A percentile compares a stretch with the other conserved stretches of the same genome.
Evolutionary conservation across 2,329 filamentous ascomycete species (phyloP).

Genomic region (Zalaria sp.): DNA sequence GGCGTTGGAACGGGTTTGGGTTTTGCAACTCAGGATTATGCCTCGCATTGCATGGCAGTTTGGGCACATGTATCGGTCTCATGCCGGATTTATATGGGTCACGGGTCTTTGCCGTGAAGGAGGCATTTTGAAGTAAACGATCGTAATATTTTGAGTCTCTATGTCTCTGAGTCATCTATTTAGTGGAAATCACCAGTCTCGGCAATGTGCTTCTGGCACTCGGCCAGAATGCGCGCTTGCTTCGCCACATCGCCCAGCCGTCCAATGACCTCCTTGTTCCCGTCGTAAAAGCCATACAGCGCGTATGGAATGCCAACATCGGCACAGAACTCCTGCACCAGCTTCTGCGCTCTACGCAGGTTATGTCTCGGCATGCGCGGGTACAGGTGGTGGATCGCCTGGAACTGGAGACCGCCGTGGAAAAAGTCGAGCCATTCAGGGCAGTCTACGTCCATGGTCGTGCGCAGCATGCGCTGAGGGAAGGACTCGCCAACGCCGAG

Average conservation of each 20-base stretch:
- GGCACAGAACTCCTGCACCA: slow-evolving; percentile 68
- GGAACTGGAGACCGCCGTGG: slow-evolving; percentile 80
- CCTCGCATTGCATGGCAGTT: too few relatives aligned
- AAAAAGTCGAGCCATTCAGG: slow-evolving; percentile 79
- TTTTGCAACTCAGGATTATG: too few relatives aligned
- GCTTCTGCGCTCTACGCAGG: slow-evolving; percentile 56
- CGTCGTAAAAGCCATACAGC: slow-evolving; percentile 70
- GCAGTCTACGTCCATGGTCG: slow-evolving; percentile 88
- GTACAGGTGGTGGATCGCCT: slow-evolving; percentile 76
- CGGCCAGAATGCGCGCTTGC: slow-evolving; percentile 10
- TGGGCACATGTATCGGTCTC: too few relatives aligned
- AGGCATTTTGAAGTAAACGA: too few relatives aligned
- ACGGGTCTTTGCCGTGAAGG: too few relatives aligned
- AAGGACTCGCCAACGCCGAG: slow-evolving; percentile 76
- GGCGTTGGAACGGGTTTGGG: too few relatives aligned
- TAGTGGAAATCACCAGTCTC: slow-evolving; percentile 18
- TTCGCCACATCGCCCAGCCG: slow-evolving; percentile 61
- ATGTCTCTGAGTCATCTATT: not conserved
- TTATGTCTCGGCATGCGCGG: slow-evolving; percentile 78
- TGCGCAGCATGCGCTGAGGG: slow-evolving; percentile 78
- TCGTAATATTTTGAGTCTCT: too few relatives aligned
- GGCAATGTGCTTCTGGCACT: slow-evolving; percentile 23
- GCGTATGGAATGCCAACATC: slow-evolving; percentile 77
- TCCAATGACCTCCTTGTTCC: slow-evolving; percentile 68
- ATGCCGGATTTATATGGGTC: too few relatives aligned